A percentile compares a stretch with the other conserved stretches of the same genome.
phyloP scores from a whole-genome alignment of 2,329 filamentous ascomycete genomes.

The Phyllosticta ampelicida region DNA sequence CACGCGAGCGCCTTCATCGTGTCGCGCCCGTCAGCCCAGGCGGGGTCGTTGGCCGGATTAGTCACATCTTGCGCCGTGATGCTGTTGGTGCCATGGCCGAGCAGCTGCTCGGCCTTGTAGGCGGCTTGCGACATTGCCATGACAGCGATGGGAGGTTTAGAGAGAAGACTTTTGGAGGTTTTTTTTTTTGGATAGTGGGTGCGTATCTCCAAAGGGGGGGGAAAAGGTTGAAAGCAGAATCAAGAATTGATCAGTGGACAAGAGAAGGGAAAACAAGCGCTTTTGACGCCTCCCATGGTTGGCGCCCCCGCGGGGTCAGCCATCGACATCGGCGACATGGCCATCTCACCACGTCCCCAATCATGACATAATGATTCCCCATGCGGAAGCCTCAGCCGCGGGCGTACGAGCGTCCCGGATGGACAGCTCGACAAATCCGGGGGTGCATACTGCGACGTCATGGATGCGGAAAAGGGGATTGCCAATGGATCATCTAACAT shows the following conservation, averaged over 20 bases:
- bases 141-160: conserved; percentile 13
- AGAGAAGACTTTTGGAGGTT: no score
- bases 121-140: conserved; percentile 59
- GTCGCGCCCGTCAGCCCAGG: conserved; percentile 16
- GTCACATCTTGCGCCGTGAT: conserved; percentile 56
- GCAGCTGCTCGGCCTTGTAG: conserved; percentile 50
- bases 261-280: not conserved
- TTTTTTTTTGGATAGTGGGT: not conserved
- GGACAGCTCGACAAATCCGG: not conserved
- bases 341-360: not conserved
- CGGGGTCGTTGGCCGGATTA: conserved; percentile 33
- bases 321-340: not conserved
- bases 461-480: not conserved
- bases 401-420: not conserved
- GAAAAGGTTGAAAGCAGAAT: not conserved
- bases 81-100: conserved; percentile 58
- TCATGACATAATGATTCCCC: not conserved
- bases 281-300: not conserved
- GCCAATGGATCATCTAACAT: no score
- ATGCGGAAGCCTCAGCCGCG: not conserved
- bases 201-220: not conserved
- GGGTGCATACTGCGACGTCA: not conserved
- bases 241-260: not conserved
- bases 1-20: conserved; percentile 72
- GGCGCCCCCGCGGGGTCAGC: not conserved